Base-by-base conservation (phyloP, 2,329 filamentous ascomycete species). In the Drechslerella stenobrocha region DNA sequence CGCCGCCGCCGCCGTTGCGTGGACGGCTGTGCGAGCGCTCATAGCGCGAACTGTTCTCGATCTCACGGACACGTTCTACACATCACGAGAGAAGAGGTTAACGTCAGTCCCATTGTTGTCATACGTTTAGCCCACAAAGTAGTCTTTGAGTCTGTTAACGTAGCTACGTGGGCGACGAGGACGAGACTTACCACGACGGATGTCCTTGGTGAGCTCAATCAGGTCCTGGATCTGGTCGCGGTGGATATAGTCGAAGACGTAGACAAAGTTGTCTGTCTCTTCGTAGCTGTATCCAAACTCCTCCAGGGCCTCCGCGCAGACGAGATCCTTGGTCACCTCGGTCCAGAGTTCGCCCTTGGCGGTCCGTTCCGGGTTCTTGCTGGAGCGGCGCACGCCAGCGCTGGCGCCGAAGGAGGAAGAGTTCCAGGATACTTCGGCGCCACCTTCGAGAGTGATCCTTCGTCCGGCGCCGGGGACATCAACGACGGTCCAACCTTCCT, bases 241-340 rank as follows among this genome's bases (percentile, higher is more conserved):
- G 44, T 63, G 81, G 53, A 98, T 81, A 76, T 95, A 96, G 70
- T 92, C 85, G 80, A 96, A 92, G 45, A 97, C 84, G 76, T 96
- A 97, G 77, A 88, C 97, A 77, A 90, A 95, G 70, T 82, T 84
- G 55, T 90, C 87, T 0, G 89, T 93, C 80, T 97, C 91, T 75
- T 96, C 90, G 74, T 86, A 97, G 66, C 89, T 85, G 76, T 96
- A 97, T 1, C 89, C 89, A 74, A 86, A 79, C 73, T 87, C 81
- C 72, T 95, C 87, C 70, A 97, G 88, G 15, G 93, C 93, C 75
- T 96, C 90, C 52, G 87, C 85, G 63, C 87, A 81, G 13, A 97
- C 89, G 32, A 97, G 78, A 72, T 96, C 91, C 78, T 95, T 96
- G 45, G 92, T 95, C 72, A 98, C 90, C 77, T 97, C 93, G 0